Percentiles rank a stretch among this genome's conserved stretches.
phyloP scores from a whole-genome alignment of 331 rosid species.

The Malus hybrid region DNA sequence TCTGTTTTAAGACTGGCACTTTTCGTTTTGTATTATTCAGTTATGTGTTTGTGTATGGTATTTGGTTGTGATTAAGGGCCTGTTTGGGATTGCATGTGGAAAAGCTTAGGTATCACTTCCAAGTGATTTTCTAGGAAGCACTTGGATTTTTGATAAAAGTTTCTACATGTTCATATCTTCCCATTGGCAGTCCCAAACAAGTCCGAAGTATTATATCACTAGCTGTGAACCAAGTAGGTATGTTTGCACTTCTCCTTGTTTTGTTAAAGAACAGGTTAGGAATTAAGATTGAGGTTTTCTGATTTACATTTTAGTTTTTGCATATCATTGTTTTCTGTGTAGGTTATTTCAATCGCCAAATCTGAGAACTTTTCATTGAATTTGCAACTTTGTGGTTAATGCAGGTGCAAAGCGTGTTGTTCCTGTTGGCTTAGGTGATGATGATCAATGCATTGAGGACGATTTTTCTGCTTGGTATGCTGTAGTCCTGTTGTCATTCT shows the following conservation, averaged over 20 bases:
- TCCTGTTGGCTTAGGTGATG: conserved; percentile 87
- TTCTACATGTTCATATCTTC: background rate
- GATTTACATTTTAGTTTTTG: background rate
- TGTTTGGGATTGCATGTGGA: background rate
- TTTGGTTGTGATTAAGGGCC: background rate
- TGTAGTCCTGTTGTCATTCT: background rate
- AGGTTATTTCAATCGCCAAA: background rate
- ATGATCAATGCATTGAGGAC: conserved; percentile 97
- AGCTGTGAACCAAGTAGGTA: background rate
- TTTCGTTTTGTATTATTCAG: background rate
- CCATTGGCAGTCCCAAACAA: background rate
- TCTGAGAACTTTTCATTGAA: background rate
- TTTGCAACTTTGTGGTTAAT: conserved; percentile 17
- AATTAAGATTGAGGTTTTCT: background rate
- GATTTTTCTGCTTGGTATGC: conserved; percentile 86
- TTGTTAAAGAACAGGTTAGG: background rate
- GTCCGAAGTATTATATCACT: background rate
- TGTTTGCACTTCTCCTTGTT: background rate
- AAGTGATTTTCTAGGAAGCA: background rate
- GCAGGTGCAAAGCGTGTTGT: conserved; percentile 89
- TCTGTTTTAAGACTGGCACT: background rate
- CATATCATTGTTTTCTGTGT: background rate
- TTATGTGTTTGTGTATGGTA: background rate
- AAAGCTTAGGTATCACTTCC: background rate
- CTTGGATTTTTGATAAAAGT: background rate